These are phyloP conservation scores for Endotrypanum monterogeii DNA, from an alignment of 208 protist genomes.

Conservation along the genomic window DNA sequence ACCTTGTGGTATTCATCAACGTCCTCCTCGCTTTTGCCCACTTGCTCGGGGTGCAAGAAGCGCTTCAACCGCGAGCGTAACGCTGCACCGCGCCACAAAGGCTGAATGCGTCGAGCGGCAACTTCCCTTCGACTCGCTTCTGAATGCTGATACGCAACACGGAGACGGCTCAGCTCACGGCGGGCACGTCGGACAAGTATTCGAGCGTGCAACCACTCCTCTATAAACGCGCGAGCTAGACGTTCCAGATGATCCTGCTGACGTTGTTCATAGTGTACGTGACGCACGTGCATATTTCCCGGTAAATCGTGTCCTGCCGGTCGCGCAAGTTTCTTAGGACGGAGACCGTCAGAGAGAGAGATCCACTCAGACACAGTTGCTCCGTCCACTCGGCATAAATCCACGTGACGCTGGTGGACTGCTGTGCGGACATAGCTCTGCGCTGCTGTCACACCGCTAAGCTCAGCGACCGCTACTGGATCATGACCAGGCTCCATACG, in stretches of 20 bases:
- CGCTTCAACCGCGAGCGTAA: slow-evolving; percentile 69
- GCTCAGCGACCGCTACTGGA: background rate
- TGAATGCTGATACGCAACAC: slow-evolving; percentile 2
- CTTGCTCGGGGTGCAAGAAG: slow-evolving; percentile 31
- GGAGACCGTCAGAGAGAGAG: background rate
- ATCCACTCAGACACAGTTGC: slow-evolving; percentile 5
- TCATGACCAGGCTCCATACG: background rate
- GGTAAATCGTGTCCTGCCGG: background rate
- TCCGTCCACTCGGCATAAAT: slow-evolving; percentile 12
- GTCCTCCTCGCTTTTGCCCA: slow-evolving; percentile 38
- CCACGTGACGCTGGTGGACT: slow-evolving; percentile 1
- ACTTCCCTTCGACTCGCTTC: slow-evolving; percentile 42
- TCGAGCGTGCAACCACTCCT: slow-evolving; percentile 24
- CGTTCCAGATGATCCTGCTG: slow-evolving; percentile 5
- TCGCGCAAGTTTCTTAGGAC: no score
- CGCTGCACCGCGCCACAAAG: slow-evolving; percentile 81
- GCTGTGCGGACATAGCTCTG: slow-evolving; percentile 20
- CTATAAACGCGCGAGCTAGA: slow-evolving; percentile 21
- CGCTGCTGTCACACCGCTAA: slow-evolving; percentile 14
- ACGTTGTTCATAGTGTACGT: slow-evolving; percentile 13
- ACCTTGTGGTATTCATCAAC: slow-evolving; percentile 48
- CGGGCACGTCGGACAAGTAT: slow-evolving; percentile 15
- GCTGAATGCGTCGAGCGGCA: slow-evolving; percentile 77
- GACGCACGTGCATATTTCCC: slow-evolving; percentile 14
- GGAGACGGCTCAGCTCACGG: slow-evolving; percentile 3